These are phyloP conservation scores for Spizellomyces punctatus DNA, from an alignment of 192 early-diverging fungal species.

Conservation along the genomic window DNA sequence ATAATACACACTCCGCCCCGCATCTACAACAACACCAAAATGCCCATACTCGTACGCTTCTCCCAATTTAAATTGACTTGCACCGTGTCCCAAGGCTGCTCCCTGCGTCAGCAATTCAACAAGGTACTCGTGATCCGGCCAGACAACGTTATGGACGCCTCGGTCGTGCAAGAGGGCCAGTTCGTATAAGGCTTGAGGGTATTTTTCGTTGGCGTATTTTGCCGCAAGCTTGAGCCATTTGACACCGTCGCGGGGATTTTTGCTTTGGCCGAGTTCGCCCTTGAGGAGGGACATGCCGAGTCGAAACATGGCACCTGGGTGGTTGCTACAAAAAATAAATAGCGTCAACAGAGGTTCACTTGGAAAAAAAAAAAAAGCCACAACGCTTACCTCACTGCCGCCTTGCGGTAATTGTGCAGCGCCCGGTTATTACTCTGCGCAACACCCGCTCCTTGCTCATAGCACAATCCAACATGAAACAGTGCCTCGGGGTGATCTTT, in stretches of 20 bases:
- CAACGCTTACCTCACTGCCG: slow-evolving; percentile 33
- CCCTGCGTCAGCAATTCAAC: slow-evolving; percentile 74
- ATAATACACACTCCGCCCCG: slow-evolving; percentile 69
- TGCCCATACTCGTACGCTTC: slow-evolving; percentile 78
- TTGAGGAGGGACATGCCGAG: slow-evolving; percentile 75
- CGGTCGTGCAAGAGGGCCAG: slow-evolving; percentile 79
- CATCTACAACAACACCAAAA: slow-evolving; percentile 68
- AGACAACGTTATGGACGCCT: slow-evolving; percentile 67
- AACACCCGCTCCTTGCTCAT: slow-evolving; percentile 71
- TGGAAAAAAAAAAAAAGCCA: background rate
- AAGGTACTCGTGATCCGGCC: slow-evolving; percentile 75
- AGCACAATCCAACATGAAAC: slow-evolving; percentile 71
- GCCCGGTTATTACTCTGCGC: slow-evolving; percentile 61
- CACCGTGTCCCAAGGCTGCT: slow-evolving; percentile 70
- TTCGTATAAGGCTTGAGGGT: slow-evolving; percentile 75
- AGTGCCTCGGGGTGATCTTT: slow-evolving; percentile 73
- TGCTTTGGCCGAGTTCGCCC: slow-evolving; percentile 69
- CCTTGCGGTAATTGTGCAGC: slow-evolving; percentile 71
- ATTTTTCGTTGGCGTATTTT: slow-evolving; percentile 65
- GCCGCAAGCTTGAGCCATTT: slow-evolving; percentile 81
- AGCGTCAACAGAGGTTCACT: background rate
- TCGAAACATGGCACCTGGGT: slow-evolving; percentile 66
- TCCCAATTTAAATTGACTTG: slow-evolving; percentile 79
- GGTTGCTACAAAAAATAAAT: slow-evolving; percentile 33
- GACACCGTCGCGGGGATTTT: slow-evolving; percentile 77